Conservation (phyloP, 2,329 filamentous ascomycete species). For the Neoscytalidium dimidiatum region DNA sequence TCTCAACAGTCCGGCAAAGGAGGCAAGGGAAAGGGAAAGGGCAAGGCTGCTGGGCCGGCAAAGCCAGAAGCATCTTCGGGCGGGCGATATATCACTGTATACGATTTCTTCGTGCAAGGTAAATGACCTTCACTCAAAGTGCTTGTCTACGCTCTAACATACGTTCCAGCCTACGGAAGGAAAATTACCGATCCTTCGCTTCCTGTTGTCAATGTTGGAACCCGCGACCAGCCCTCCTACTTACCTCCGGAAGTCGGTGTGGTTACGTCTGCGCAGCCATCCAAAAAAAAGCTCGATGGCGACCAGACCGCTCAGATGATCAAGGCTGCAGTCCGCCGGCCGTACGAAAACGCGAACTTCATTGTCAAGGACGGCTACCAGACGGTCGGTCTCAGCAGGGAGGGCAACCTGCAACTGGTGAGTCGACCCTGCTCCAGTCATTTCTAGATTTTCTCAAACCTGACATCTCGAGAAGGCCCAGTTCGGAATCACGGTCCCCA, state of each 20-base stretch:
- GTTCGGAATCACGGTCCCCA: slow-evolving; percentile 66
- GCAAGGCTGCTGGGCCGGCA: not conserved
- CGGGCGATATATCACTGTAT: slow-evolving; percentile 13
- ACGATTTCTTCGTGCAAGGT: slow-evolving; percentile 15
- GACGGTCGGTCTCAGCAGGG: not conserved
- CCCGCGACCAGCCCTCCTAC: slow-evolving; percentile 26
- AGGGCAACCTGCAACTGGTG: slow-evolving; percentile 9
- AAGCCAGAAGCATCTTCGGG: not conserved
- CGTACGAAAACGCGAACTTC: slow-evolving; percentile 28
- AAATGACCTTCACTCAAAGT: not conserved
- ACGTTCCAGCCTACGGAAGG: slow-evolving; percentile 25
- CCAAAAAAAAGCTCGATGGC: slow-evolving; percentile 27
- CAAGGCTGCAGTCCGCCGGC: slow-evolving; percentile 31
- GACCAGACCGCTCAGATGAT: slow-evolving; percentile 35
- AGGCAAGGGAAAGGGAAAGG: not conserved
- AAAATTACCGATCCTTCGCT: slow-evolving; percentile 24
- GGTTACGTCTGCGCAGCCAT: slow-evolving; percentile 33
- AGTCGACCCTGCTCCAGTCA: not conserved
- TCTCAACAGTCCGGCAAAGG: not conserved
- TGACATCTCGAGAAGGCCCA: not conserved
- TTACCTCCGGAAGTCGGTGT: slow-evolving; percentile 35
- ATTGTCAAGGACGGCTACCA: slow-evolving; percentile 11
- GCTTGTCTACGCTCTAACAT: not conserved
- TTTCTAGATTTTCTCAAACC: not conserved
- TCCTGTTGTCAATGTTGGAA: slow-evolving; percentile 33